A percentile compares a stretch with the other conserved stretches of the same genome.
Conservation (phyloP, 306 rosid species). For the Ormosia semicastrata region DNA sequence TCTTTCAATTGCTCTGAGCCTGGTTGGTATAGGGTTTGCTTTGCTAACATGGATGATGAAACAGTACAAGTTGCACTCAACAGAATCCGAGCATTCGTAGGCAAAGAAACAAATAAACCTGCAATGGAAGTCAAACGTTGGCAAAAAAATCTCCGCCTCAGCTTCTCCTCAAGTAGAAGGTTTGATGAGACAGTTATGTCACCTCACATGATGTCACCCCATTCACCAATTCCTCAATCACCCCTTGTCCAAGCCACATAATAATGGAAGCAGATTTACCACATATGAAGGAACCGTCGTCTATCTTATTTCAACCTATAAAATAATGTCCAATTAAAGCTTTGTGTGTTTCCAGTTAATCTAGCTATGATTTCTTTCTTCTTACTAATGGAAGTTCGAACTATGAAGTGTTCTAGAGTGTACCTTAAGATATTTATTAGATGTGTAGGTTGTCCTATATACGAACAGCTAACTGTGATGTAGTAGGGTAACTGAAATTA, state of each 20-base stretch:
- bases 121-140: conserved; percentile 29
- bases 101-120: conserved; percentile 26
- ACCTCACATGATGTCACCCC: conserved; percentile 70
- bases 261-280: neutral
- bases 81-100: conserved; percentile 60
- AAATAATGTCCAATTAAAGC: neutral
- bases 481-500: neutral
- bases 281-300: neutral
- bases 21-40: conserved; percentile 96
- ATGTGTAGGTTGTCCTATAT: conserved; percentile 2
- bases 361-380: neutral
- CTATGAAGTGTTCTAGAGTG: neutral
- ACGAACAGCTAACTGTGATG: conserved; percentile 2
- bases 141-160: conserved; percentile 50
- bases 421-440: too few species aligned
- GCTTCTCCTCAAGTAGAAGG: conserved; percentile 41
- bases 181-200: conserved; percentile 58
- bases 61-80: conserved; percentile 61
- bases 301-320: neutral
- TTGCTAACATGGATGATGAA: conserved; percentile 81
- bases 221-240: conserved; percentile 70
- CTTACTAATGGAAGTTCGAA: neutral
- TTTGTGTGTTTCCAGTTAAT: neutral
- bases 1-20: conserved; percentile 77
- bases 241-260: conserved; percentile 60